phyloP scores from a whole-genome alignment of 2,329 filamentous ascomycete species.

The Lasiodiplodia hormozganensis region DNA sequence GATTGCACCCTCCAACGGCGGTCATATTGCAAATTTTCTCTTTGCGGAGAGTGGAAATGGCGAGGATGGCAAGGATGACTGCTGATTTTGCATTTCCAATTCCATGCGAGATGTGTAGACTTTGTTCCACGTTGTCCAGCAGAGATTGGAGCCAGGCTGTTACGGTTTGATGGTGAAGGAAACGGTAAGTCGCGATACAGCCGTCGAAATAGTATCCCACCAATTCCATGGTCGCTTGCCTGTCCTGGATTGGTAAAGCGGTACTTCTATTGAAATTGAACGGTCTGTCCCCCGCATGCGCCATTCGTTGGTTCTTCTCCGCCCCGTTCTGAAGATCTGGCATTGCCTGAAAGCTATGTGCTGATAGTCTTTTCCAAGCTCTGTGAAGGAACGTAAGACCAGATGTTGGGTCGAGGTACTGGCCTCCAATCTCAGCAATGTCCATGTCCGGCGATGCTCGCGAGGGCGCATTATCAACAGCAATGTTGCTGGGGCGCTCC shows the following conservation, averaged over 20 bases:
- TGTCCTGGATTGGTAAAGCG: constrained; percentile 43
- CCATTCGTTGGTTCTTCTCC: constrained; percentile 53
- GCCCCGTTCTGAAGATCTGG: constrained; percentile 29
- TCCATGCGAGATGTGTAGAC: constrained; percentile 44
- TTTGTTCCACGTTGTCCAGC: constrained; percentile 37
- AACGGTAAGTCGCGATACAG: constrained; percentile 66
- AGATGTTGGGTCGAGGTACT: constrained; percentile 63
- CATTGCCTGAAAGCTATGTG: constrained; percentile 54
- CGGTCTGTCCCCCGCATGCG: constrained; percentile 60
- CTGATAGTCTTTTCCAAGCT: constrained; percentile 69
- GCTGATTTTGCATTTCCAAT: constrained; percentile 55
- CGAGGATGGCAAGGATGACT: constrained; percentile 45
- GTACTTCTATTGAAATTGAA: constrained; percentile 47
- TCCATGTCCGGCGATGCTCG: constrained; percentile 6
- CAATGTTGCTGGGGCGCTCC: neutral
- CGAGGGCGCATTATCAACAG: neutral
- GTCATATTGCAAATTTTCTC: constrained; percentile 7
- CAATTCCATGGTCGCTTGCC: constrained; percentile 51
- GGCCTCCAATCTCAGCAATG: constrained; percentile 60
- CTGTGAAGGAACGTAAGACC: constrained; percentile 66
- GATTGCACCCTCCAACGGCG: constrained; percentile 31
- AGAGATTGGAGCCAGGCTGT: constrained; percentile 51
- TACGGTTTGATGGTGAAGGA: constrained; percentile 62
- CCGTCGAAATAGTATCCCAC: constrained; percentile 65
- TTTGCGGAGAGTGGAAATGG: constrained; percentile 53